A percentile compares a stretch with the other conserved stretches of the same genome.
phyloP scores from a whole-genome alignment of 1,139 yeast species.

The Pichia sp. region DNA sequence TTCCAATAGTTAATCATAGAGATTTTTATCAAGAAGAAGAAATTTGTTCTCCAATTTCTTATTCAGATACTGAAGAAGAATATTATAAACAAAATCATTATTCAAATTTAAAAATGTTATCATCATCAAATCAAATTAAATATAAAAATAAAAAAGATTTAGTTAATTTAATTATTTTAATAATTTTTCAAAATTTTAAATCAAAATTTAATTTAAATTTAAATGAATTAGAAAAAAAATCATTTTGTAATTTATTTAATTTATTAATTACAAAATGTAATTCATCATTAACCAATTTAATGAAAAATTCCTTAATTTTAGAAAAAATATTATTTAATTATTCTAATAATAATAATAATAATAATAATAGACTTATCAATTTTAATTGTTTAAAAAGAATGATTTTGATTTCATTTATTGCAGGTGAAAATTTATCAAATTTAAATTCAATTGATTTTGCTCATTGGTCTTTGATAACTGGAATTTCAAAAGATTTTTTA shows the following conservation, averaged over 20 bases:
- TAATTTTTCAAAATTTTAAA: conserved; percentile 1
- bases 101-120: no score
- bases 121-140: not conserved
- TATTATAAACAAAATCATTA: no score
- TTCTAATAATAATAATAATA: not conserved
- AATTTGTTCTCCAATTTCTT: no score
- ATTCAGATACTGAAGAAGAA: no score
- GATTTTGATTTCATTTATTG: conserved; percentile 10
- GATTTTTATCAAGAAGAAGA: no score
- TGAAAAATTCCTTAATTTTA: conserved; percentile 12
- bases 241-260: conserved; percentile 2
- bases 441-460: conserved; percentile 1
- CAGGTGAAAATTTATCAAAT: conserved; percentile 4
- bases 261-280: conserved; percentile 7
- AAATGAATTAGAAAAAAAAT: not conserved
- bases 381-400: conserved; percentile 5
- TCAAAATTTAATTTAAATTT: conserved; percentile 2
- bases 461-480: conserved; percentile 10
- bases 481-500: conserved; percentile 5
- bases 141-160: conserved; percentile 4
- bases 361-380: not conserved
- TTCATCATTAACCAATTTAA: conserved; percentile 7
- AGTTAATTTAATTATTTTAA: conserved; percentile 3
- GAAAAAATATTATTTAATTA: conserved; percentile 7
- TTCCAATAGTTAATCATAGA: no score